Conservation (phyloP, 345 rosid genomes). For the Boechera retrofracta region DNA sequence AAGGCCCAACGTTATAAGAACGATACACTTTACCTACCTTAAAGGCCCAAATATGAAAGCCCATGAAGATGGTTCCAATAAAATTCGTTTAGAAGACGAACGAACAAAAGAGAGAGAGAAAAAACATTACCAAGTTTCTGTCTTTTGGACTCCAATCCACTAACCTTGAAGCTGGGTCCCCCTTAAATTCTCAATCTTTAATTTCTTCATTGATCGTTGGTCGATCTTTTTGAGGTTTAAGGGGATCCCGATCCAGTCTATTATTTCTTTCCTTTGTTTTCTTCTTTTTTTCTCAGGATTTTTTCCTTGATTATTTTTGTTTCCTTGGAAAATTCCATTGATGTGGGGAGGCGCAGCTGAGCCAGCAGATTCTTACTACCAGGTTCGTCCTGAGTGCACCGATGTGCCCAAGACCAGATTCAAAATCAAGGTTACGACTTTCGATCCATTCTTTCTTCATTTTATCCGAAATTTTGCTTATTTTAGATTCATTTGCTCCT, state of each 20-base stretch:
- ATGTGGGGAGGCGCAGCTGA: conserved; percentile 75
- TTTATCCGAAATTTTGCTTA: neutral
- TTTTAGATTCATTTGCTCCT: neutral
- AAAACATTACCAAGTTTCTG: conserved; percentile 2
- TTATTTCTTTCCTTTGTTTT: neutral
- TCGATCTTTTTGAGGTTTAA: conserved; percentile 31
- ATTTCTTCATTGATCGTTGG: conserved; percentile 24
- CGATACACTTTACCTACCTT: neutral
- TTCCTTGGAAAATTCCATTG: conserved; percentile 34
- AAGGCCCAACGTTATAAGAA: conserved; percentile 7
- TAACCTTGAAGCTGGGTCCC: conserved; percentile 35
- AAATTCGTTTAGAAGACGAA: too few relatives aligned
- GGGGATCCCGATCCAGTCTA: conserved; percentile 31
- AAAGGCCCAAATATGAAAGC: neutral
- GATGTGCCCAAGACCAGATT: conserved; percentile 88
- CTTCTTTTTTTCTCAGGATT: neutral
- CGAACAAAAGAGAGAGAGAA: neutral
- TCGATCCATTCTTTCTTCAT: neutral
- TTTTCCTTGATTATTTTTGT: neutral
- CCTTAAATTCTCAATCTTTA: conserved; percentile 26
- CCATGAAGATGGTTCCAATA: too few relatives aligned
- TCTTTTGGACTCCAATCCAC: conserved; percentile 33
- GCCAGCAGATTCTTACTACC: conserved; percentile 83
- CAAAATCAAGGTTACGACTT: conserved; percentile 77
- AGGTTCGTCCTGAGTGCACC: conserved; percentile 87